phyloP scores from a whole-genome alignment of 108 stramenopile genomes.

The Seminavis robusta region DNA sequence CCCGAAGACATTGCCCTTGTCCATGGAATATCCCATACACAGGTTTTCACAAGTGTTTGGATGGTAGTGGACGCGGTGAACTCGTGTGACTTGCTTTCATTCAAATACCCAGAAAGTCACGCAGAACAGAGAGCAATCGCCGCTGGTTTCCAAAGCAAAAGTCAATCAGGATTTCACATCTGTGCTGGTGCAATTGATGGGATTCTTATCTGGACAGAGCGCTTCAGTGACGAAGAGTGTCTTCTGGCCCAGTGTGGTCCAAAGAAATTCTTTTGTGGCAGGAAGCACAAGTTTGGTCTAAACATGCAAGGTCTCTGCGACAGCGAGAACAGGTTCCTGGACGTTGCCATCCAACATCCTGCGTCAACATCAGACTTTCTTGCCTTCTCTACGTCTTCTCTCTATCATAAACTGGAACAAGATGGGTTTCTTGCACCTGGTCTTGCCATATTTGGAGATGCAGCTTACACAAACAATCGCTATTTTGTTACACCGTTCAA shows the following conservation, averaged over 20 bases:
- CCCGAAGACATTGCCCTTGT: constrained; percentile 8
- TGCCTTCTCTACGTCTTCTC: constrained; percentile 10
- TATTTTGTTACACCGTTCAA: constrained; percentile 30
- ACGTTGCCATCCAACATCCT: constrained; percentile 14
- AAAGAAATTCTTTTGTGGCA: constrained; percentile 24
- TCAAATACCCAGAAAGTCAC: constrained; percentile 17
- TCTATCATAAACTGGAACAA: constrained; percentile 1
- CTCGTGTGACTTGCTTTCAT: not conserved
- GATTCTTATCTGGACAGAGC: constrained; percentile 33
- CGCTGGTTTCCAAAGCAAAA: constrained; percentile 17
- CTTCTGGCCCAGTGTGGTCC: constrained; percentile 5
- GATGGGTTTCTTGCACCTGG: constrained; percentile 7
- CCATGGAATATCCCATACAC: constrained; percentile 7
- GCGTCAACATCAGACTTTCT: constrained; percentile 11
- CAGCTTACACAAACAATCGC: constrained; percentile 22
- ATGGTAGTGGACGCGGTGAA: constrained; percentile 13
- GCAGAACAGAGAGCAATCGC: constrained; percentile 20
- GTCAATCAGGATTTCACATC: constrained; percentile 7
- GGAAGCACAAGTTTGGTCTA: constrained; percentile 35
- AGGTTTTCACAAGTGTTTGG: constrained; percentile 5
- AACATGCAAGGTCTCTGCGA: constrained; percentile 23
- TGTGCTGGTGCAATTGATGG: constrained; percentile 44
- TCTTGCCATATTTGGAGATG: constrained; percentile 23
- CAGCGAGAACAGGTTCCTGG: constrained; percentile 7
- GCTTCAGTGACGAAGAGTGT: constrained; percentile 7